phyloP scores from a whole-genome alignment of 208 protist genomes.

The Leishmania martiniquensis region DNA sequence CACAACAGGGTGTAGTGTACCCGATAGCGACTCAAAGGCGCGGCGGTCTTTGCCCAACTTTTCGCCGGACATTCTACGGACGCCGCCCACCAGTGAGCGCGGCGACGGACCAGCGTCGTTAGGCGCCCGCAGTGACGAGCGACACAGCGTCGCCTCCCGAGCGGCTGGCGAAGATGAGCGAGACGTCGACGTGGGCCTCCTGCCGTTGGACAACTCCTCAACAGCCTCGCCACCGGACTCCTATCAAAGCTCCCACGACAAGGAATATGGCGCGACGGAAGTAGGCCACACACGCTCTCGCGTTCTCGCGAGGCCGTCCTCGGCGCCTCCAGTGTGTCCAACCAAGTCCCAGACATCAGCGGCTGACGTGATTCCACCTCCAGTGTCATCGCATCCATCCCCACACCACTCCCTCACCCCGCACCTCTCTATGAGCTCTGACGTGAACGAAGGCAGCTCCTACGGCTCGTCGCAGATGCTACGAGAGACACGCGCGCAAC shows the following conservation, averaged over 20 bases:
- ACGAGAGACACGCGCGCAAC: constrained; percentile 65
- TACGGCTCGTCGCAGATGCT: constrained; percentile 63
- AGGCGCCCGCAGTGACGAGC: neutral
- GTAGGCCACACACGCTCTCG: neutral
- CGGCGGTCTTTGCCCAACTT: constrained; percentile 21
- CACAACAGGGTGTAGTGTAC: too few relatives aligned
- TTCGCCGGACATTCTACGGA: constrained; percentile 27
- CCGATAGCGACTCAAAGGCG: constrained; percentile 1
- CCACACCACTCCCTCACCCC: constrained; percentile 5
- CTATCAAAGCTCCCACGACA: constrained; percentile 20
- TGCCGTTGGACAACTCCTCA: constrained; percentile 20
- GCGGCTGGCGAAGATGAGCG: constrained; percentile 1
- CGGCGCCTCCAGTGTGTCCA: constrained; percentile 28
- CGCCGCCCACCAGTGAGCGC: constrained; percentile 16
- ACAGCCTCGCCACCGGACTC: constrained; percentile 12
- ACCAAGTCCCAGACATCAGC: neutral
- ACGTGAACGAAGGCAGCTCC: constrained; percentile 28
- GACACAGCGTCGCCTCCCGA: neutral
- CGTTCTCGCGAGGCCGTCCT: constrained; percentile 7
- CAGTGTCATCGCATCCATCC: neutral
- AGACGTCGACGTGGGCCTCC: constrained; percentile 5
- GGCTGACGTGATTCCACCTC: neutral
- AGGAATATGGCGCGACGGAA: neutral
- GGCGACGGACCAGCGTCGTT: neutral
- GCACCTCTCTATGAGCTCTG: constrained; percentile 29